Base-by-base conservation (phyloP, 352 stramenopile genomes). In the Phytophthora sansomeana region DNA sequence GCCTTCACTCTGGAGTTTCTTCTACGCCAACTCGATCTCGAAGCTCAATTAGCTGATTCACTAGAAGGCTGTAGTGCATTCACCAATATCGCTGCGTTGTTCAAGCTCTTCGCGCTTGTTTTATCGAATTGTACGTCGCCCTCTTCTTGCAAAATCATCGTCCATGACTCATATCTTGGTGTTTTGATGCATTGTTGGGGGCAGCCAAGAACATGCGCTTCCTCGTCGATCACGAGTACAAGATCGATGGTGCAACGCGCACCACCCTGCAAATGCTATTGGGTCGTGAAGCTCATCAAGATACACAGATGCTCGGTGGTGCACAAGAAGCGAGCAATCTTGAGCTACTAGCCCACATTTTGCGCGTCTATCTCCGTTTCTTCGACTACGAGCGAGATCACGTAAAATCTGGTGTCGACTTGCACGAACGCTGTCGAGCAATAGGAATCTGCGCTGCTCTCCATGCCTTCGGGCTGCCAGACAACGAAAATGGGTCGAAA, bases 311-410 rank as follows among this genome's bases (percentile, higher is more conserved):
- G 16, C 30, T 24, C n/a, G 26, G 47, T 9, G 14, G 21, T 16
- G 17, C 35, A 6, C 3, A 19, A 9, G 53, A 62, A 46, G 29
- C 26, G 4, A 29, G 4, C 21, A 46, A 48, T 5, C 30, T 66
- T 5, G 64, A 77, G 56, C 17, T 68, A 9, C 19, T 77, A 29
- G 54, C 38, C 1, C 58, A 71, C 19, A 38, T 67, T 43, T 17
- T 77, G 3, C 69, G 58, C 0, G 49, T 77, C 10, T 74, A 77
- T 11, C 54, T 74, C 14, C 55, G 55, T 11, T 56, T 71, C 39
- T 67, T 59, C 32, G 64, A 71, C 43, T 59, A 66, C 14, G 51
- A 61, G 9, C 30, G 38, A 38, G 38, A 58, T 5, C 24, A 53
- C 8, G 28, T 3, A 3, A 61, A 67, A 7, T 21, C 43, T 24